Evolutionary conservation across 495 filamentous ascomycete genomes (phyloP), one percentile per base, ranked within the genome.

Genomic region (Talaromyces wortmannii): DNA sequence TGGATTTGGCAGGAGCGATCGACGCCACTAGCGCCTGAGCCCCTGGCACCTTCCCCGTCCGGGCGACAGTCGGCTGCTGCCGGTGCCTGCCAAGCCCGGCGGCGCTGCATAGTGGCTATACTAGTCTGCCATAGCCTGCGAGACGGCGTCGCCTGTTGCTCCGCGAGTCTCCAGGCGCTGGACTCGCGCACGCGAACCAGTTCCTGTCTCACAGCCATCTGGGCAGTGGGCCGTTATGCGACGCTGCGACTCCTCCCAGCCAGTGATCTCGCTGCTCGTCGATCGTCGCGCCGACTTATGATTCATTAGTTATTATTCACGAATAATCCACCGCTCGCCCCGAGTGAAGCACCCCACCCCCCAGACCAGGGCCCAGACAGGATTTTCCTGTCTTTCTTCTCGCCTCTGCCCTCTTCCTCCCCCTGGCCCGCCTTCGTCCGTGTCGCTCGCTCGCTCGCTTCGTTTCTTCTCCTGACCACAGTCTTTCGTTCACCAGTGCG

Each of bases 341-440:
- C 44, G 7, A 23, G 44, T 10, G 17, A n/a, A 15, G 44, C 13
- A 12, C n/a, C n/a, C 13, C 13, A 8, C 10, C 7, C 44, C 17
- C 44, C 44, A 46, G 40, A 11, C 40, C 1, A 5, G 1, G 11
- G 11, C n/a, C n/a, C 40, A 11, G n/a, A 15, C 13, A 46, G 17
- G 17, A 13, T 16, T 46, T 46, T 52, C 50, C 16, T 51, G 31
- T 51, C 31, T 15, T 42, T 40, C 32, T 36, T 32, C 43, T 36
- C 43, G 36, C 58, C 44, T 55, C 43, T 55, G 48, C 54, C 59
- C 62, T 64, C 64, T 64, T 59, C 50, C 61, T 53, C 2, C 50
- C 50, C 53, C 49, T 56, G 31, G 31, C 55, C 50, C 45, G 15
- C 16, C 46, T 45, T 56, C 55, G 55, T 45, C 40, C 17, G n/a